These are phyloP conservation scores for Hura crepitans DNA, from an alignment of 441 rosid genomes.

Conservation along the genomic window DNA sequence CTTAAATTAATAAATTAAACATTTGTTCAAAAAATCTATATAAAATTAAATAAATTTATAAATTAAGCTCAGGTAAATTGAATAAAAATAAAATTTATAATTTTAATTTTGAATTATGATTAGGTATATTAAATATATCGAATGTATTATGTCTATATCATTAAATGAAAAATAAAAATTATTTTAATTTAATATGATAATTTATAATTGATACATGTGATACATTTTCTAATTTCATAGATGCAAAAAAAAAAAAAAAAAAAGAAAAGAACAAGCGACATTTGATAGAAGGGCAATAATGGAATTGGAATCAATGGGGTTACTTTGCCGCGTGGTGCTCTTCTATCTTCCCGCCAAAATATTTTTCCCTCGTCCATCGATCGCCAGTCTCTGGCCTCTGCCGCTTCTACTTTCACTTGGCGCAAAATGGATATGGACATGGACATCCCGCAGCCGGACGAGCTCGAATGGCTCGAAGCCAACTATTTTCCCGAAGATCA, in stretches of 20 bases:
- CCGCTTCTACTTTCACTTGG: neutral
- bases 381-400: neutral
- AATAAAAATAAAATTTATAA: too few species aligned
- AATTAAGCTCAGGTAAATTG: too few species aligned
- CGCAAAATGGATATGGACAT: conserved; percentile 47
- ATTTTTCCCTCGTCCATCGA: neutral
- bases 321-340: conserved; percentile 13
- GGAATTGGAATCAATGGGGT: neutral
- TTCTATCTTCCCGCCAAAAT: conserved; percentile 31
- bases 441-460: conserved; percentile 71
- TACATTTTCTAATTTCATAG: too few species aligned
- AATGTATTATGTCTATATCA: too few species aligned
- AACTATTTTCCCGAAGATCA: conserved; percentile 41
- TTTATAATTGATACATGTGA: too few species aligned
- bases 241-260: neutral
- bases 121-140: too few species aligned
- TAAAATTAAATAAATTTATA: too few species aligned
- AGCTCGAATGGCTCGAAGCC: conserved; percentile 90
- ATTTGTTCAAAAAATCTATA: too few species aligned
- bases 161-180: neutral
- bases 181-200: too few species aligned
- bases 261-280: neutral
- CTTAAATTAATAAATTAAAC: too few species aligned
- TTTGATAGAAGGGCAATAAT: conserved; percentile 2
- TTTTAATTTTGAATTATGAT: too few species aligned